These are phyloP conservation scores for Vitellaria paradoxa DNA, from an alignment of 179 eudicot genomes.

Conservation along the genomic window DNA sequence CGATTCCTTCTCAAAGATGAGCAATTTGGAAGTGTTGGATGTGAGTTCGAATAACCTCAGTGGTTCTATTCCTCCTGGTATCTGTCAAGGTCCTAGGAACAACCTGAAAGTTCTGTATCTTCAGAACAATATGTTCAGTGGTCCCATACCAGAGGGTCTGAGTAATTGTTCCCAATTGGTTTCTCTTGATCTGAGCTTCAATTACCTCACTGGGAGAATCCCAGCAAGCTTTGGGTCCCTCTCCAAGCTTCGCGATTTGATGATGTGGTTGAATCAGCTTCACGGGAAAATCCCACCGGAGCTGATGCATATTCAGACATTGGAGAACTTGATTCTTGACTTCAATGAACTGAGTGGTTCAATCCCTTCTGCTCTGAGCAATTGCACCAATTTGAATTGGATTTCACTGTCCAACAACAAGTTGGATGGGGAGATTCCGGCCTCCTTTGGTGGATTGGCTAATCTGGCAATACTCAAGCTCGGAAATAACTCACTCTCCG, in stretches of 20 bases:
- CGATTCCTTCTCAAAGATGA: constrained; percentile 34
- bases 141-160: constrained; percentile 54
- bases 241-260: constrained; percentile 62
- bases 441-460: constrained; percentile 61
- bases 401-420: constrained; percentile 83
- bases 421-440: constrained; percentile 69
- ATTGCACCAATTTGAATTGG: constrained; percentile 80
- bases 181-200: constrained; percentile 89
- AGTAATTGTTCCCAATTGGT: constrained; percentile 67
- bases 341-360: constrained; percentile 69
- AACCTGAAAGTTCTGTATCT: constrained; percentile 56
- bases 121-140: constrained; percentile 61
- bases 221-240: constrained; percentile 70
- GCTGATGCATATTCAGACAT: constrained; percentile 39
- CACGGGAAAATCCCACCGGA: constrained; percentile 79
- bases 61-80: constrained; percentile 56
- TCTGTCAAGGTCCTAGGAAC: constrained; percentile 45
- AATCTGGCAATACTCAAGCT: constrained; percentile 84
- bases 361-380: constrained; percentile 70
- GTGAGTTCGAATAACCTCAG: constrained; percentile 67
- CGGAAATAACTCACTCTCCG: constrained; percentile 70
- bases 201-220: constrained; percentile 59
- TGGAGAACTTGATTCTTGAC: constrained; percentile 86
- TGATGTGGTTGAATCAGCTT: constrained; percentile 79
- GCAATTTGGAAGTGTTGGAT: constrained; percentile 53